phyloP scores from a whole-genome alignment of 2,329 filamentous ascomycete species.

The Venturia aucupariae region DNA sequence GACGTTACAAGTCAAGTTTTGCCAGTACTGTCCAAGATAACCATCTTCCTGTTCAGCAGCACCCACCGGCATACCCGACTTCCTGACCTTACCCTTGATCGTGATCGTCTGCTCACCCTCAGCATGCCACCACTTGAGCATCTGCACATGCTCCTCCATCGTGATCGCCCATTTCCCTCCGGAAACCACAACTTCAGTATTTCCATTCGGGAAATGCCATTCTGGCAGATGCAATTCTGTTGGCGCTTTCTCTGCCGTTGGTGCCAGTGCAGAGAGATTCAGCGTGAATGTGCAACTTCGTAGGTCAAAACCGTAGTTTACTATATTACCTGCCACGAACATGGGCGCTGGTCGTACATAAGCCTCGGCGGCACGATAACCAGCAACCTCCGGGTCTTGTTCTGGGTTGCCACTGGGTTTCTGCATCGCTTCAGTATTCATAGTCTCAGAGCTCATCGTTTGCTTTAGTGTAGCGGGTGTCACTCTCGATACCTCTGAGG shows the following conservation, averaged over 20 bases:
- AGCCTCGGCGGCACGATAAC: constrained; percentile 84
- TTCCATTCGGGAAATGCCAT: constrained; percentile 70
- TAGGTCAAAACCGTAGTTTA: constrained; percentile 72
- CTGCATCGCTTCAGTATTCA: constrained; percentile 23
- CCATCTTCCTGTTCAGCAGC: constrained; percentile 62
- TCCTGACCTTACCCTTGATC: constrained; percentile 54
- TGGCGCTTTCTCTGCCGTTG: constrained; percentile 55
- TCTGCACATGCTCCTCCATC: constrained; percentile 59
- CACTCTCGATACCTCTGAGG: constrained; percentile 42
- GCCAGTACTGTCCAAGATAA: constrained; percentile 57
- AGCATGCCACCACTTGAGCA: constrained; percentile 85
- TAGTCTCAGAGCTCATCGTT: constrained; percentile 50
- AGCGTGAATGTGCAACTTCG: constrained; percentile 69
- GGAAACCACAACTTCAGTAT: constrained; percentile 61
- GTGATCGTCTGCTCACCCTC: constrained; percentile 74
- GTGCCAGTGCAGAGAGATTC: constrained; percentile 51
- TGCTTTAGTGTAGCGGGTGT: constrained; percentile 68
- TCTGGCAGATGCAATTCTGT: constrained; percentile 82
- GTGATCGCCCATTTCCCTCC: constrained; percentile 87
- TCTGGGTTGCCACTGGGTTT: constrained; percentile 4
- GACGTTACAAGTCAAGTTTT: constrained; percentile 34
- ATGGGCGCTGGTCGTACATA: constrained; percentile 82
- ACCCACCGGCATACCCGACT: constrained; percentile 42
- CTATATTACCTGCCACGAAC: constrained; percentile 60
- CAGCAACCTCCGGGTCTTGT: constrained; percentile 45